These are phyloP conservation scores for Tuber magnatum DNA, from an alignment of 495 filamentous ascomycete genomes.

Conservation along the genomic window DNA sequence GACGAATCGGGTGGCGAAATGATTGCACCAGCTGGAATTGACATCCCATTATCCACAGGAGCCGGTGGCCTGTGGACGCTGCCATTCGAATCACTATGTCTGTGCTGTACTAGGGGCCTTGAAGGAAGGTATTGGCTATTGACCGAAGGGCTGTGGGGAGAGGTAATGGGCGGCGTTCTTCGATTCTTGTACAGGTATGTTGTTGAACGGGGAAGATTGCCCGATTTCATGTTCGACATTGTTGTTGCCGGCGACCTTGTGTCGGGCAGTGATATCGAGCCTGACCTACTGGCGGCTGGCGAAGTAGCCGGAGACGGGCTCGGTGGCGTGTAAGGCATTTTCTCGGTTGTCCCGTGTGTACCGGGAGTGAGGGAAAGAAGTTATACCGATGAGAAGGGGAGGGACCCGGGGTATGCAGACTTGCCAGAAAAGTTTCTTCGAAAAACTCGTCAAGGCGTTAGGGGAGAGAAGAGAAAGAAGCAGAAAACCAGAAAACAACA, in stretches of 20 bases:
- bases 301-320: conserved; percentile 72
- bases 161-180: conserved; percentile 54
- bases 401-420: conserved; percentile 25
- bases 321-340: conserved; percentile 94
- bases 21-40: conserved; percentile 63
- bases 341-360: conserved; percentile 46
- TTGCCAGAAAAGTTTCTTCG: conserved; percentile 38
- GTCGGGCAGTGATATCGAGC: conserved; percentile 40
- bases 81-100: conserved; percentile 42
- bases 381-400: conserved; percentile 13
- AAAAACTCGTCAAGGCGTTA: conserved; percentile 38
- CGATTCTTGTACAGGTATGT: conserved; percentile 63
- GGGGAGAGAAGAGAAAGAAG: conserved; percentile 30
- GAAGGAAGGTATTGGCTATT: conserved; percentile 24
- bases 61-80: conserved; percentile 72
- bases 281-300: conserved; percentile 46
- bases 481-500: conserved; percentile 24
- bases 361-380: conserved; percentile 22
- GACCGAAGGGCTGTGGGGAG: conserved; percentile 28
- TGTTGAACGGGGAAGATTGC: conserved; percentile 42
- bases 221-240: conserved; percentile 49
- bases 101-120: conserved; percentile 34
- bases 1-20: conserved; percentile 83
- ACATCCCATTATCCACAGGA: conserved; percentile 57
- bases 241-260: conserved; percentile 56